Base-by-base conservation (phyloP, 495 filamentous ascomycete genomes). In the Articulospora tetracladia region DNA sequence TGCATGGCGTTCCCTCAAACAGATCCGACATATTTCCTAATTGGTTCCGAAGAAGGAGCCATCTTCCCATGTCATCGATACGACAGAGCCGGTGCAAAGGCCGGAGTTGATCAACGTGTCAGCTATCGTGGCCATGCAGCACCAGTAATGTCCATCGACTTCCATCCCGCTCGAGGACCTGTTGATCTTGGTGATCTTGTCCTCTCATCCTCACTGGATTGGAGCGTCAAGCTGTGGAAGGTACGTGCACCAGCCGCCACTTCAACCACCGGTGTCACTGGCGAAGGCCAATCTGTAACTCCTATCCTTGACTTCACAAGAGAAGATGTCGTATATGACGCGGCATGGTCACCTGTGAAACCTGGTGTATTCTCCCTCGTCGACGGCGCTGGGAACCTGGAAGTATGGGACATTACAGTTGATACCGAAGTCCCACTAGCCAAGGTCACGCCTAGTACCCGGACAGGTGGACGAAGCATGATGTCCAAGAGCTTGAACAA, bases 51-150 rank as follows among this genome's bases (percentile, higher is more conserved):
- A 76, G 93, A 98, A 78, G 94, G 94, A 28, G 83, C 88, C 57
- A 97, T 99, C 61, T 94, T 90, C 74, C 92, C 94, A 1, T 97
- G 94, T 72, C 95, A 98, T 70, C 86, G 94, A 32, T 98, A 98
- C 73, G 94, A 98, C 69, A 87, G 94, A 63, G 94, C 94, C 1
- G 94, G 95, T 46, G 93, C 94, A 46, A 97, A 97, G 73, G 92
- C 94, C 2, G 94, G 94, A 53, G 91, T 96, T 26, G 94, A 99
- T 68, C 77, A 86, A 47, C 82, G 92, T 59, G 84, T 97, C 60
- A 81, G 81, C 41, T 99, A 98, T 71, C 82, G 82, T 64, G 92
- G 90, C 39, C 94, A 99, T 66, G 83, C 89, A 41, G 94, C 92
- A 8, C 94, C 94, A 11, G 91, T 99, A 66, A 98, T 97, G 90